Conservation (phyloP, 2,329 filamentous ascomycete genomes). For the Cadophora luteo-olivacea region DNA sequence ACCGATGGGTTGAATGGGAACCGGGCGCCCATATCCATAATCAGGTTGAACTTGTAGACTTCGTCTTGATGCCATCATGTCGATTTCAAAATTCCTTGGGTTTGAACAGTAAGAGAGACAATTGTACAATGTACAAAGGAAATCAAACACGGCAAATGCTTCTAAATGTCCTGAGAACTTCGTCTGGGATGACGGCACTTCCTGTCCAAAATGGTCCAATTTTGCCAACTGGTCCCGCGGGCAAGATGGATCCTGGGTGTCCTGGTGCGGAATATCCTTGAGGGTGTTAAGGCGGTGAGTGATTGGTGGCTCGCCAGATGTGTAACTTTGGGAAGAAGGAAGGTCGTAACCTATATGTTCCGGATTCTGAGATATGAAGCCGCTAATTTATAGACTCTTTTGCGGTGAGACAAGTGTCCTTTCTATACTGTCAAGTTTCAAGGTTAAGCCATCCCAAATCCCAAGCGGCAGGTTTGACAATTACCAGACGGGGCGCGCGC, state of each 20-base stretch:
- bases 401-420: conserved; percentile 28
- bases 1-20: conserved; percentile 31
- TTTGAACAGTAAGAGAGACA: conserved; percentile 36
- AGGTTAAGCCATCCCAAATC: conserved; percentile 25
- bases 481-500: conserved; percentile 23
- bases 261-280: conserved; percentile 30
- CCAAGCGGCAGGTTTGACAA: conserved; percentile 35
- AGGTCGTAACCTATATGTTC: conserved; percentile 29
- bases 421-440: conserved; percentile 24
- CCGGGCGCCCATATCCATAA: conserved; percentile 40
- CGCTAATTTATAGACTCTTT: conserved; percentile 37
- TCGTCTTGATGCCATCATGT: conserved; percentile 45
- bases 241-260: conserved; percentile 30
- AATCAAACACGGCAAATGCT: conserved; percentile 31
- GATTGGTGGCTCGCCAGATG: conserved; percentile 30
- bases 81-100: conserved; percentile 27
- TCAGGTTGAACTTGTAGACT: conserved; percentile 44
- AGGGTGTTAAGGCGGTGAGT: conserved; percentile 33
- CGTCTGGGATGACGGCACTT: conserved; percentile 28
- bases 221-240: conserved; percentile 26
- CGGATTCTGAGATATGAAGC: conserved; percentile 32
- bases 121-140: conserved; percentile 38
- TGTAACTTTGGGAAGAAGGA: conserved; percentile 25
- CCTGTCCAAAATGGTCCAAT: conserved; percentile 28
- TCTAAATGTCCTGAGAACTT: conserved; percentile 26